These are phyloP conservation scores for Chondrus crispus DNA, from an alignment of 23 red algal genomes.

Conservation along the genomic window DNA sequence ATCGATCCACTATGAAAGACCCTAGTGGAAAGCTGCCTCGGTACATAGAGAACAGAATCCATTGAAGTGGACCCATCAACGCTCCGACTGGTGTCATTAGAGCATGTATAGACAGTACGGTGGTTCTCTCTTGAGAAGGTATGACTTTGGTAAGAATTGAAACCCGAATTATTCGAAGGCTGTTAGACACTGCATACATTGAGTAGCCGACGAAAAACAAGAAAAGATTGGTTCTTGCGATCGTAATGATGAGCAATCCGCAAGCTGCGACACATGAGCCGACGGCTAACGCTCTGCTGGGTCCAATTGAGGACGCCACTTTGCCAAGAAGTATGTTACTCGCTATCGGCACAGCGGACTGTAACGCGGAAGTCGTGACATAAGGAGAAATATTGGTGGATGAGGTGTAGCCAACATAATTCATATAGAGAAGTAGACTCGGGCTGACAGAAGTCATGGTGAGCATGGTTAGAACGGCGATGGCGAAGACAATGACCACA, in stretches of 20 bases:
- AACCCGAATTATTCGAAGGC: constrained; percentile 47
- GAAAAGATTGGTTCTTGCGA: background rate
- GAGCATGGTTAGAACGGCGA: constrained; percentile 63
- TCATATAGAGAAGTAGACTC: constrained; percentile 51
- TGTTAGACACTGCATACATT: constrained; percentile 29
- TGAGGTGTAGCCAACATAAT: constrained; percentile 25
- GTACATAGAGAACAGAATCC: constrained; percentile 21
- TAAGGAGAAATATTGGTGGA: constrained; percentile 33
- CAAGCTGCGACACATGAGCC: background rate
- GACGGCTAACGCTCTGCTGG: constrained; percentile 21
- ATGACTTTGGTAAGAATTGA: constrained; percentile 37
- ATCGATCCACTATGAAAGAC: constrained; percentile 2
- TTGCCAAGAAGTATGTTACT: constrained; percentile 38
- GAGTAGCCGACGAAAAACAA: constrained; percentile 44
- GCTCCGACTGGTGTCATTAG: constrained; percentile 61
- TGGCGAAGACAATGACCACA: constrained; percentile 11
- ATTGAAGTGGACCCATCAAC: constrained; percentile 29
- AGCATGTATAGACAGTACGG: constrained; percentile 39
- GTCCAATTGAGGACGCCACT: constrained; percentile 20
- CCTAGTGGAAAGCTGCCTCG: background rate
- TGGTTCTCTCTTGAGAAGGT: constrained; percentile 24
- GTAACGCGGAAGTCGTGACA: constrained; percentile 24
- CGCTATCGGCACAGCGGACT: constrained; percentile 44
- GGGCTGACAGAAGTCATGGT: constrained; percentile 54
- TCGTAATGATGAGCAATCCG: constrained; percentile 33